Evolutionary conservation across 2,329 filamentous ascomycete genomes (phyloP), one percentile per base, ranked within the genome.

Genomic region (Neofusicoccum sp.): DNA sequence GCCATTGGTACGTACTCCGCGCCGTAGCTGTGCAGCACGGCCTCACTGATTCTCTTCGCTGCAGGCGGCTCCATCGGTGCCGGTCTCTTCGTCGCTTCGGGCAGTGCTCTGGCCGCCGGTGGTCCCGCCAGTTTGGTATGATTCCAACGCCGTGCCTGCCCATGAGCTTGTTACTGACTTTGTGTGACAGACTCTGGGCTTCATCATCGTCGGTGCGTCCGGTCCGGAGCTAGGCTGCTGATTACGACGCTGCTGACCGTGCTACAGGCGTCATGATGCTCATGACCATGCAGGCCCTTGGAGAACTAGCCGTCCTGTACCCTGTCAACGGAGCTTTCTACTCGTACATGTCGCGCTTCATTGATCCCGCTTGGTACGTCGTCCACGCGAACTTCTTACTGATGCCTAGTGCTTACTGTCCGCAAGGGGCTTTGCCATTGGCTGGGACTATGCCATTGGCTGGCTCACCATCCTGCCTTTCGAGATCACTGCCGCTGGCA

Each of bases 301-400:
- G 93, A 63, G 93, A 98, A 75, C 85, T 98, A 75, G 91, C 93
- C 12, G 92, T 97, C 14, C 78, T 92, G 9, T 97, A 93, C 68
- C 93, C 93, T 3, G 89, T 97, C 24, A 90, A 93, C 26, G 93
- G 93, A 60, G 96, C 92, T 3, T 98, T 97, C 72, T 90, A 91
- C 0, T 88, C 91, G 5, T 97, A 93, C 77, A 95, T 92, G 20
- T 96, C 91, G 33, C 86, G 93, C n/a, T 97, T 98, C 69, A 76
- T 98, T 16, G 92, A 97, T 70, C 93, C 93, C 0, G 93, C 93
- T 0, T 96, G 91, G 91, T 73, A 71, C 65, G 72, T 72, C 51
- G 70, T 56, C 69, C 64, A 72, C 72, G 68, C 70, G 71, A 36
- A 72, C 70, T 71, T 73, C 74, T 58, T 70, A 73, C 63, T 69